Evolutionary conservation across 225 moss, liverwort and hornwort genomes (phyloP).

Genomic region (Antitrichia curtipendula): DNA sequence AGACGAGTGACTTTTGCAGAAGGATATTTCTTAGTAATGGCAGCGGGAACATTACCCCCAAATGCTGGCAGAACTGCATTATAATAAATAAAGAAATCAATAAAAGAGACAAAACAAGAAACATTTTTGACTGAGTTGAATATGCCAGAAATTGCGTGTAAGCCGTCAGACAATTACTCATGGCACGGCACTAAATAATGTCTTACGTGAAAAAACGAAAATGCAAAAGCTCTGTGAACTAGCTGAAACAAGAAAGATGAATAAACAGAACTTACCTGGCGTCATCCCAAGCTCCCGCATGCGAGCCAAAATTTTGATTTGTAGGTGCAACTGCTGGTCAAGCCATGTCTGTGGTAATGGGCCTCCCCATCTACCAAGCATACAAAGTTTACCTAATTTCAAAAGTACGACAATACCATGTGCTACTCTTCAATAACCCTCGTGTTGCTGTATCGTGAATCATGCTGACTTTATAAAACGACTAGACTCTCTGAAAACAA

Average conservation of each 20-base stretch:
- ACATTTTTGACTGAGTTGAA: background rate
- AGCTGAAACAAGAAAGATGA: background rate
- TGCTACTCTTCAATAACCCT: background rate
- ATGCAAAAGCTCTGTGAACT: background rate
- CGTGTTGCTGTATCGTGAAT: background rate
- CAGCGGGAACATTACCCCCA: conserved; percentile 75
- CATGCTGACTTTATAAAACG: background rate
- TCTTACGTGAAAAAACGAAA: background rate
- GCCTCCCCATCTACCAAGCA: conserved; percentile 69
- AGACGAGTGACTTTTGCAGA: conserved; percentile 72
- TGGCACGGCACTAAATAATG: background rate
- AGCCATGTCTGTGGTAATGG: conserved; percentile 85
- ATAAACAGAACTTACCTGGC: conserved; percentile 37
- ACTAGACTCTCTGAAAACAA: background rate
- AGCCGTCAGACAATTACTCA: background rate
- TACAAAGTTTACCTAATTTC: background rate
- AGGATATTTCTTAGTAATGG: conserved; percentile 50
- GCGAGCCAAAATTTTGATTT: conserved; percentile 52
- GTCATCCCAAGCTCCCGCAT: conserved; percentile 87
- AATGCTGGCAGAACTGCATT: conserved; percentile 75
- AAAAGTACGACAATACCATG: background rate
- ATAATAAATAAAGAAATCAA: background rate
- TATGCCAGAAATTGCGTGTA: background rate
- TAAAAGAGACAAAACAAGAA: background rate
- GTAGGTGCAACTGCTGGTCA: conserved; percentile 64